Conservation (phyloP, 495 filamentous ascomycete genomes). For the Sphaerosporella brunnea region DNA sequence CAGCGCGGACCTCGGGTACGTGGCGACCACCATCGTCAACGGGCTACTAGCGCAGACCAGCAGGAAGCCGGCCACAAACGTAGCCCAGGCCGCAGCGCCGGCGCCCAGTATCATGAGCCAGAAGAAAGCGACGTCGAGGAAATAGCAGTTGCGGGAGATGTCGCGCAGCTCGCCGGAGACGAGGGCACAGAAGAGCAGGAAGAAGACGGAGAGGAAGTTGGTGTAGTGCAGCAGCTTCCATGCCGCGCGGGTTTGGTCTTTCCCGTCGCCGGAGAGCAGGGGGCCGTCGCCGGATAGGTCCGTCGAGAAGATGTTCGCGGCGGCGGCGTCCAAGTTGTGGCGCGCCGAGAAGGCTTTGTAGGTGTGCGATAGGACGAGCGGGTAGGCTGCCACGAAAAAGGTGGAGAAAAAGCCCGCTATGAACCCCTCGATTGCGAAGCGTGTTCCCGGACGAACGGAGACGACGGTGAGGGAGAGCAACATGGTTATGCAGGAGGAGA, state of each 20-base stretch:
- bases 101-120: constrained; percentile 30
- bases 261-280: constrained; percentile 17
- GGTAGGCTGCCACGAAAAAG: constrained; percentile 34
- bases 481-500: constrained; percentile 35
- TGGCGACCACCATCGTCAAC: constrained; percentile 22
- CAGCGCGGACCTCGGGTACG: constrained; percentile 19
- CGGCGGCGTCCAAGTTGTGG: not conserved
- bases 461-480: constrained; percentile 34
- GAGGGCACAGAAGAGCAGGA: constrained; percentile 33
- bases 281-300: constrained; percentile 13
- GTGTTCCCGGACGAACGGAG: constrained; percentile 27
- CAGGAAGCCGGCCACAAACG: constrained; percentile 20
- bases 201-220: constrained; percentile 31
- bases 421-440: constrained; percentile 34
- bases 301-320: constrained; percentile 7
- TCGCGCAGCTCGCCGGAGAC: constrained; percentile 32
- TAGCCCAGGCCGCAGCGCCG: constrained; percentile 18
- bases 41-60: constrained; percentile 23
- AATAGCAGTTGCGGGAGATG: constrained; percentile 34
- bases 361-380: constrained; percentile 32
- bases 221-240: constrained; percentile 35
- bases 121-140: constrained; percentile 35
- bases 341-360: constrained; percentile 26
- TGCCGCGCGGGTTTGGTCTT: constrained; percentile 29
- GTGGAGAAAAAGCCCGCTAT: constrained; percentile 36